These are phyloP conservation scores for Saxophila tyrrhenica DNA, from an alignment of 495 filamentous ascomycete species.

Conservation along the genomic window DNA sequence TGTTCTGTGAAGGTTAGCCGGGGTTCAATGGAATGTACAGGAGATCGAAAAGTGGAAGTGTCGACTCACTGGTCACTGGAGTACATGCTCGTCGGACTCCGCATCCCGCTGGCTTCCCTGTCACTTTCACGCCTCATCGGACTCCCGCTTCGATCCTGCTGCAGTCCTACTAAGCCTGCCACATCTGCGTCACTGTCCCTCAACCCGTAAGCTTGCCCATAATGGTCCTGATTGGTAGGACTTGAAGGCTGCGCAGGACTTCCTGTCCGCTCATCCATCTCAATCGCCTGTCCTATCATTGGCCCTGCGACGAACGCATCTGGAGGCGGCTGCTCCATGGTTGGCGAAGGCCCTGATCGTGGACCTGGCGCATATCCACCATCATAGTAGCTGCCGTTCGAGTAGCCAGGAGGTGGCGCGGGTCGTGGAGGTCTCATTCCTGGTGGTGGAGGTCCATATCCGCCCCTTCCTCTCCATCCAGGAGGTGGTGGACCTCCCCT, in stretches of 20 bases:
- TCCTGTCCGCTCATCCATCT: constrained; percentile 64
- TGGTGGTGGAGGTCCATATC: constrained; percentile 25
- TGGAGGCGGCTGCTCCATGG: constrained; percentile 2
- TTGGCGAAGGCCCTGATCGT: constrained; percentile 1
- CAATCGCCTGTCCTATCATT: constrained; percentile 61
- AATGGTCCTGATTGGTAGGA: neutral
- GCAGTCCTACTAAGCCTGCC: constrained; percentile 55
- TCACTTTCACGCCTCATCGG: constrained; percentile 8
- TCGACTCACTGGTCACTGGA: constrained; percentile 54
- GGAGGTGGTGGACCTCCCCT: constrained; percentile 42
- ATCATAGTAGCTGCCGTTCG: constrained; percentile 21
- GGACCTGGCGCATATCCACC: neutral
- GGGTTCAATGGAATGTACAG: neutral
- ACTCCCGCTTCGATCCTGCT: constrained; percentile 32
- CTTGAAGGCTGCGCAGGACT: constrained; percentile 27
- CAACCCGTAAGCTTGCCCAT: constrained; percentile 26
- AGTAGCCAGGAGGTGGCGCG: constrained; percentile 40
- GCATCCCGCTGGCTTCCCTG: neutral
- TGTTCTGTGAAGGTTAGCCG: constrained; percentile 6
- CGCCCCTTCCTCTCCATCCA: constrained; percentile 9
- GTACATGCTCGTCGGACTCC: constrained; percentile 48
- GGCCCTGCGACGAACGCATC: constrained; percentile 12
- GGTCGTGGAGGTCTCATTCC: constrained; percentile 7
- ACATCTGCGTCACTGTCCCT: constrained; percentile 59
- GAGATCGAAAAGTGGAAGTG: neutral